Base-by-base conservation (phyloP, 2,329 filamentous ascomycete species). In the Ramichloridium luteum region DNA sequence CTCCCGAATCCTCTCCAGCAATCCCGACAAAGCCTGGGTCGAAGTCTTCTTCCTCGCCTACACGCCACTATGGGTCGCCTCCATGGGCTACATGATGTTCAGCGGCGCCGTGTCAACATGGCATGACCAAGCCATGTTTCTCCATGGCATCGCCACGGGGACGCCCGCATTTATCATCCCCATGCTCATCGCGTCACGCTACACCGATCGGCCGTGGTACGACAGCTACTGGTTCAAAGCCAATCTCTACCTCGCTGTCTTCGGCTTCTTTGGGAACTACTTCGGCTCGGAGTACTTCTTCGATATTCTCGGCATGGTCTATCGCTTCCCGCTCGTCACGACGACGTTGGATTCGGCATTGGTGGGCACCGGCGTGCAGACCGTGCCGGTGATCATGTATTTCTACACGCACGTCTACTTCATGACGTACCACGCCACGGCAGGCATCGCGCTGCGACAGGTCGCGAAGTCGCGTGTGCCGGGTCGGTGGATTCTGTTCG, bases 361-460 rank as follows among this genome's bases (percentile, higher is more conserved):
- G 20, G 8, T 23, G 8, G 20, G 20, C 20, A 23, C 8, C 8
- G 20, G 20, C 20, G 20, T 23, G 20, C 20, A 23, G 20, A 23
- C 20, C 8, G 20, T 23, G 8, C 20, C 20, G 8, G 20, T 23
- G 20, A 23, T 23, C n/a, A 23, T 23, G 20, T 23, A 23, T 23
- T 23, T 23, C 20, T 23, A 23, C 20, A 23, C 20, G 20, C 20
- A 23, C n/a, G 20, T 23, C 20, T 23, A 23, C n/a, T 23, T 23
- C 20, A 23, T 23, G 20, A 23, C 20, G n/a, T 23, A 23, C n/a
- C 20, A 23, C 20, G 20, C n/a, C 20, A 23, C 20, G 20, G 20
- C 20, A n/a, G n/a, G n/a, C 20, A 23, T 23, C 20, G 20, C 20
- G 8, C 20, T 23, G n/a, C 20, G 20, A 23, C 20, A 23, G 20